A percentile compares a stretch with the other conserved stretches of the same genome.
Evolutionary conservation across 176 grass and related monocot species (phyloP).

Genomic region (Bonia amplexicaulis): DNA sequence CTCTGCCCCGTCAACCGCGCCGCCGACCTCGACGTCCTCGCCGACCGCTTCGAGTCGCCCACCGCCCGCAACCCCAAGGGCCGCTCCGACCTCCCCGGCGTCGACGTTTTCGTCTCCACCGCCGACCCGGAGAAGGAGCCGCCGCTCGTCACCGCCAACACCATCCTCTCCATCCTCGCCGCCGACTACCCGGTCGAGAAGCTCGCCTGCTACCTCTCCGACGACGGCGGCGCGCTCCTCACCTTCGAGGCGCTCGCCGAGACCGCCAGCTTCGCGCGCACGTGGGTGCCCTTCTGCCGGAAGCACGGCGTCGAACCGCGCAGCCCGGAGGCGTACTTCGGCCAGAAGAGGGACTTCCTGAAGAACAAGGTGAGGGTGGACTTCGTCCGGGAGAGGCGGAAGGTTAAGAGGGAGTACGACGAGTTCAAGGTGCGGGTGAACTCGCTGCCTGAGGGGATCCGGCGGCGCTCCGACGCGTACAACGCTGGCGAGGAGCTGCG

Average conservation of each 20-base stretch:
- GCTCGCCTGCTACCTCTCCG: conserved; percentile 88
- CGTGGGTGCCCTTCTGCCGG: conserved; percentile 84
- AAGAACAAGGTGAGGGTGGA: conserved; percentile 81
- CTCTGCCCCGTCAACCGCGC: conserved; percentile 71
- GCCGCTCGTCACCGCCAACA: conserved; percentile 86
- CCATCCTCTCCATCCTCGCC: conserved; percentile 88
- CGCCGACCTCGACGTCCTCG: conserved; percentile 70
- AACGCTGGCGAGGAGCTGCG: conserved; percentile 87
- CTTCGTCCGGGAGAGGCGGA: conserved; percentile 74
- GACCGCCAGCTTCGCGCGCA: conserved; percentile 71
- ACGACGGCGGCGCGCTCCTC: conserved; percentile 80
- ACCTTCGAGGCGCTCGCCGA: conserved; percentile 88
- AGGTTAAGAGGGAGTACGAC: conserved; percentile 93
- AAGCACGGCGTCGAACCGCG: conserved; percentile 87
- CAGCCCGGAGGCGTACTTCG: conserved; percentile 74
- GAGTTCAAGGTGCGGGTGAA: conserved; percentile 85
- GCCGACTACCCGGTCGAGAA: conserved; percentile 91
- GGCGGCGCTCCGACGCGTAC: conserved; percentile 81
- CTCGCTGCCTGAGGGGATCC: conserved; percentile 63
- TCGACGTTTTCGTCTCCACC: conserved; percentile 85
- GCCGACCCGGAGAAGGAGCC: conserved; percentile 96
- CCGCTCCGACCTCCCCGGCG: conserved; percentile 73
- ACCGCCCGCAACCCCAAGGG: conserved; percentile 80
- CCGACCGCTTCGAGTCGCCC: conserved; percentile 65
- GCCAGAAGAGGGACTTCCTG: conserved; percentile 62